phyloP scores from a whole-genome alignment of 495 filamentous ascomycete genomes.

The Penicillium dipodomyicola region DNA sequence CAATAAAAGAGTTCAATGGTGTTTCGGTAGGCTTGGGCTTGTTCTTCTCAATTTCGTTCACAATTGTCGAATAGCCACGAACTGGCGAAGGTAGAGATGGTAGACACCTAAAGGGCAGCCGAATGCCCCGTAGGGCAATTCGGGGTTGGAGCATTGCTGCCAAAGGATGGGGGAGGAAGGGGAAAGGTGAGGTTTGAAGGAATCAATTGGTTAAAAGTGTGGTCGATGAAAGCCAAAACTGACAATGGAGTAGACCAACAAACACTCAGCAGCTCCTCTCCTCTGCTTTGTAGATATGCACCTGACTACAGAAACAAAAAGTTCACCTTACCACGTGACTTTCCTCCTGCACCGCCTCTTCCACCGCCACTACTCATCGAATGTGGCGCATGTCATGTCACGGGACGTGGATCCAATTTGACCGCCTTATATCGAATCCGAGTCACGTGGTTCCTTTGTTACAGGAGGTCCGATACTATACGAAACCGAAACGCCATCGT shows the following conservation, averaged over 20 bases:
- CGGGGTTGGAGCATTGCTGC: constrained; percentile 64
- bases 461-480: background rate
- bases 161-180: constrained; percentile 1
- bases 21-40: constrained; percentile 22
- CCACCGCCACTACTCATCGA: background rate
- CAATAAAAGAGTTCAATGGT: constrained; percentile 25
- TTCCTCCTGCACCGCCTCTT: background rate
- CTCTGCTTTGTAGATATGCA: constrained; percentile 12
- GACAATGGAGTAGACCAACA: constrained; percentile 3
- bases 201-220: constrained; percentile 1
- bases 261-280: constrained; percentile 12
- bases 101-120: constrained; percentile 48
- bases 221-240: background rate
- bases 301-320: constrained; percentile 19
- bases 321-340: constrained; percentile 24
- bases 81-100: constrained; percentile 30
- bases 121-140: constrained; percentile 51
- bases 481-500: constrained; percentile 6
- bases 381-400: background rate
- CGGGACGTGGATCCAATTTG: background rate
- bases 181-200: background rate
- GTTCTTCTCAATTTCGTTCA: constrained; percentile 38
- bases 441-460: background rate
- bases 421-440: background rate
- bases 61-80: constrained; percentile 56